Conservation (phyloP, 768 basidiomycete genomes). For the Mycena filopes region DNA sequence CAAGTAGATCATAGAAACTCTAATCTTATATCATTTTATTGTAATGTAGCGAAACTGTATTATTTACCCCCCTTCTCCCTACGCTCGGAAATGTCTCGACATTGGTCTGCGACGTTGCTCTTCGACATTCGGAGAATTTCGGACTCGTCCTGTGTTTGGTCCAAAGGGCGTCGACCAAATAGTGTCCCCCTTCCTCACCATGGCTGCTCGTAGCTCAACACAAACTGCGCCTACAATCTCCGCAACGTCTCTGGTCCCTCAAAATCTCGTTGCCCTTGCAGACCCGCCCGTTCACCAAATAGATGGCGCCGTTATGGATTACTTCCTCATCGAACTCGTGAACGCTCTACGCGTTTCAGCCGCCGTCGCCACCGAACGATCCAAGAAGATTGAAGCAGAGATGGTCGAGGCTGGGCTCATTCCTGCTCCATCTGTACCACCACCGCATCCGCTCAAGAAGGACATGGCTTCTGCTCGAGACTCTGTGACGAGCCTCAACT, state of each 20-base stretch:
- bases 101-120: no score
- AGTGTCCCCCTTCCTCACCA: conserved; percentile 28
- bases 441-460: conserved; percentile 53
- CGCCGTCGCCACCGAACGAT: conserved; percentile 72
- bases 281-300: conserved; percentile 72
- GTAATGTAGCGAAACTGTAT: conserved; percentile 21
- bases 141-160: no score
- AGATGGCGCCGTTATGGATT: conserved; percentile 81
- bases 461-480: conserved; percentile 51
- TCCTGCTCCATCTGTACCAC: conserved; percentile 53
- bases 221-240: conserved; percentile 41
- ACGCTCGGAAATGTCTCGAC: no score
- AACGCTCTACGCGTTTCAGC: conserved; percentile 80
- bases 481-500: conserved; percentile 55
- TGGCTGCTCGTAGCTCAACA: conserved; percentile 47
- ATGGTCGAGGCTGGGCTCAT: conserved; percentile 85
- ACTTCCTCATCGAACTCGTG: conserved; percentile 86
- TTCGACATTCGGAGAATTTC: no score
- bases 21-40: conserved; percentile 21
- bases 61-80: conserved; percentile 3
- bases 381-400: conserved; percentile 77
- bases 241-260: conserved; percentile 37
- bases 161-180: neutral
- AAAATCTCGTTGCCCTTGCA: conserved; percentile 62
- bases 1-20: conserved; percentile 5